Conservation (phyloP, 768 basidiomycete genomes). For the Fibroporia radiculosa region DNA sequence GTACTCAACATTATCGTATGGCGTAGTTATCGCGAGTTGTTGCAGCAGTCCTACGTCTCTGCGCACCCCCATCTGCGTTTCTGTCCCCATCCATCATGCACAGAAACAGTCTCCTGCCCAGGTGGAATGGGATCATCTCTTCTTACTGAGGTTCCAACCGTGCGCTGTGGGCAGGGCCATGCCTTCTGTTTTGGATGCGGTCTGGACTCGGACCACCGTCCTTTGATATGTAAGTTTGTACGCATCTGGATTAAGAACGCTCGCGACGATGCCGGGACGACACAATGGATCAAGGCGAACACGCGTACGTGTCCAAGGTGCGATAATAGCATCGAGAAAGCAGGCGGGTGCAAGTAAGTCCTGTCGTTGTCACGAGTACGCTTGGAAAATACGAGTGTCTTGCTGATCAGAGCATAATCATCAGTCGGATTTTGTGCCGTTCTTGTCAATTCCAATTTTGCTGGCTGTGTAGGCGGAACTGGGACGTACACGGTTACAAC, state of each 20-base stretch:
- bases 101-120: constrained; percentile 82
- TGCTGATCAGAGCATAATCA: not conserved
- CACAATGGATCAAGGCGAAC: constrained; percentile 99
- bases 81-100: constrained; percentile 93
- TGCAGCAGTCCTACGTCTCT: constrained; percentile 86
- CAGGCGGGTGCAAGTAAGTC: constrained; percentile 98
- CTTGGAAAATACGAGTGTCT: not conserved
- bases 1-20: not conserved
- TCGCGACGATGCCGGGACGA: constrained; percentile 93
- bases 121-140: constrained; percentile 62
- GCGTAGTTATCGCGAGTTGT: constrained; percentile 52
- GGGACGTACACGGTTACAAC: constrained; percentile 14
- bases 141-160: constrained; percentile 79
- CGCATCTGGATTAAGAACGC: constrained; percentile 95
- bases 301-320: constrained; percentile 96
- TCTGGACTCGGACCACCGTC: constrained; percentile 86
- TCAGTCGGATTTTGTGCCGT: constrained; percentile 97
- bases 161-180: constrained; percentile 72
- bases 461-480: constrained; percentile 92
- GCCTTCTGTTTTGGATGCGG: constrained; percentile 94
- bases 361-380: not conserved
- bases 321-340: constrained; percentile 98
- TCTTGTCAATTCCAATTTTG: constrained; percentile 98
- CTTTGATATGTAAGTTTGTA: constrained; percentile 80
- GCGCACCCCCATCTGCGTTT: constrained; percentile 78